These are phyloP conservation scores for Boletus sp. DNA, from an alignment of 768 basidiomycete species.

Conservation along the genomic window DNA sequence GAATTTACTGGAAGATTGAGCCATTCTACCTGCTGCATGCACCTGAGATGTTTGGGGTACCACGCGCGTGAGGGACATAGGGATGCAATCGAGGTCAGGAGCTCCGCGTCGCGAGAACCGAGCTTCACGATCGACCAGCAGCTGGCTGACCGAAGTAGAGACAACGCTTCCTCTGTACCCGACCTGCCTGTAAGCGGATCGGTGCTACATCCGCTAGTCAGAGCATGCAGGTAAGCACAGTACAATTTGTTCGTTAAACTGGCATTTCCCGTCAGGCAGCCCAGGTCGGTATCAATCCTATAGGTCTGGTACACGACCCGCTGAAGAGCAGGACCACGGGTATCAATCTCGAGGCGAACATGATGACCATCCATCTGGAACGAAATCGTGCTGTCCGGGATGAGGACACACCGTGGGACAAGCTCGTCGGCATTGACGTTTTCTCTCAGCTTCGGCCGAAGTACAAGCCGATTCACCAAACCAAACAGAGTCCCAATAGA, in stretches of 20 bases:
- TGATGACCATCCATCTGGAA: conserved; percentile 12
- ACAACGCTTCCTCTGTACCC: conserved; percentile 43
- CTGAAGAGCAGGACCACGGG: not conserved
- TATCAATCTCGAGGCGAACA: conserved; percentile 15
- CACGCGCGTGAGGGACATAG: conserved; percentile 36
- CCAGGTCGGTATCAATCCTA: conserved; percentile 28
- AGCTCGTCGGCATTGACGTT: not conserved
- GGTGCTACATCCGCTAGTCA: conserved; percentile 40
- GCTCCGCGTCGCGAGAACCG: conserved; percentile 22
- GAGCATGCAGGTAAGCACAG: conserved; percentile 42
- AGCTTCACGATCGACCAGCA: conserved; percentile 41
- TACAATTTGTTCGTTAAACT: conserved; percentile 33
- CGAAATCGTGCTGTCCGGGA: conserved; percentile 36
- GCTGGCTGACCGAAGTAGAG: conserved; percentile 35
- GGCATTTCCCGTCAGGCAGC: conserved; percentile 26
- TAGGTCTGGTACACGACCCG: conserved; percentile 28
- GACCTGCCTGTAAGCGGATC: conserved; percentile 44
- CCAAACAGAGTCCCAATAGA: conserved; percentile 45
- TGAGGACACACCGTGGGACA: conserved; percentile 30
- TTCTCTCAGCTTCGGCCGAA: conserved; percentile 27
- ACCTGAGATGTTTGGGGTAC: conserved; percentile 35
- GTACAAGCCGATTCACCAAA: conserved; percentile 37
- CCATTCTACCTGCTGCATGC: conserved; percentile 42
- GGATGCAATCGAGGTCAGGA: conserved; percentile 33
- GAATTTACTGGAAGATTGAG: conserved; percentile 14